These are phyloP conservation scores for Reticulascus tulasneorum DNA, from an alignment of 2,329 filamentous ascomycete species.

Conservation along the genomic window DNA sequence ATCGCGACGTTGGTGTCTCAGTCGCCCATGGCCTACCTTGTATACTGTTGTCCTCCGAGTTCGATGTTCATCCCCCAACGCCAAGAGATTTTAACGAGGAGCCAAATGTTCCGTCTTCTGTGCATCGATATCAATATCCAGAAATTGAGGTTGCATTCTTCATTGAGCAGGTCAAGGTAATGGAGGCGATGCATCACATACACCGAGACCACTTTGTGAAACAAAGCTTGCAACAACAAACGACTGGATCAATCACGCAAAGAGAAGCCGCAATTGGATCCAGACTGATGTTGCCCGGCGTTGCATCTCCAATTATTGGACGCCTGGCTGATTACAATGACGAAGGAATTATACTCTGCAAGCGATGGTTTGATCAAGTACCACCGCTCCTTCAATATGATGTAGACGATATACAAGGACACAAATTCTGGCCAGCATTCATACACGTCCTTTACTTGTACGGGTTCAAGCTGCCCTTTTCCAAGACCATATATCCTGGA, in stretches of 20 bases:
- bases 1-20: constrained; percentile 10
- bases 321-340: constrained; percentile 2
- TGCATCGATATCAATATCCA: background rate
- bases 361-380: background rate
- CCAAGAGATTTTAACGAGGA: constrained; percentile 12
- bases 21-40: constrained; percentile 13
- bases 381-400: constrained; percentile 1
- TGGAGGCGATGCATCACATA: constrained; percentile 2
- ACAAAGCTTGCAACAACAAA: background rate
- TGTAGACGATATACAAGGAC: background rate
- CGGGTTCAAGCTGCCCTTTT: no score
- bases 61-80: constrained; percentile 10
- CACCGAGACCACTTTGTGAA: background rate
- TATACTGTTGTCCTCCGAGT: constrained; percentile 7
- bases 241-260: background rate
- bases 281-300: no score
- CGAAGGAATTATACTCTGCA: background rate
- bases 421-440: constrained; percentile 7
- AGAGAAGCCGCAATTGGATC: background rate
- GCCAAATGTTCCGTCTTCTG: background rate
- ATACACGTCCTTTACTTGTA: constrained; percentile 3
- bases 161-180: background rate
- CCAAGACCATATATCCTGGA: background rate
- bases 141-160: constrained; percentile 3
- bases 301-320: no score